Base-by-base conservation (phyloP, 2,329 filamentous ascomycete species). In the Byssochlamys sp. region DNA sequence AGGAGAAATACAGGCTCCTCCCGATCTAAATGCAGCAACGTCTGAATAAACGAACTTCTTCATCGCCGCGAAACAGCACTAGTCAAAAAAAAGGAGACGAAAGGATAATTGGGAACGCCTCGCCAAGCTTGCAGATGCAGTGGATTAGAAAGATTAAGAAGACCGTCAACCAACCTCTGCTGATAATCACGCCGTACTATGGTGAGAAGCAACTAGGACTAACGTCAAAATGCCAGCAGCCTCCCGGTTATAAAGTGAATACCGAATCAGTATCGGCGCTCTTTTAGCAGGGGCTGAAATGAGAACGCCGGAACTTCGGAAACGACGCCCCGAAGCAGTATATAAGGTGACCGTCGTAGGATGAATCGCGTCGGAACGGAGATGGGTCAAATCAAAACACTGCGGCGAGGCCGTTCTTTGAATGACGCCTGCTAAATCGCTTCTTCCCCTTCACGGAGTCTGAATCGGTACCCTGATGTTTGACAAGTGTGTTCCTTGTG, bases 351-450 rank as follows among this genome's bases (percentile, higher is more conserved):
- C 48, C 25, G 6, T 9, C 9, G 14, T 12, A 55, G 24, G 33
- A 31, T 33, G 19, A 33, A 25, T 49, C 29, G 31, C 19, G 12
- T 49, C n/a, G 26, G 53, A 26, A 25, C 5, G 24, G 53, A 48
- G 45, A 31, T 29, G 52, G 49, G 24, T 35, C 58, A 59, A 54
- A 58, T 73, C 72, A 95, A 70, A 96, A 96, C 54, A 90, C 88
- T 53, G 91, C 88, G 28, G 90, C 90, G 53, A 96, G 81, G n/a
- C 92, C 91, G 71, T 90, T 96, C 76, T 95, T 95, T 14, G 89
- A 95, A 75, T 96, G 90, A 64, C 92, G 82, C 75, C 94, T 94
- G 76, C 91, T 96, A 74, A 96, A 97, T 53, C 83, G 74, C 68
- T 84, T 85, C 63, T 80, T 78, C 53, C 80, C 80, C 69, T 83